Base-by-base conservation (phyloP, 2,329 filamentous ascomycete genomes). In the Cordyceps farinosa region DNA sequence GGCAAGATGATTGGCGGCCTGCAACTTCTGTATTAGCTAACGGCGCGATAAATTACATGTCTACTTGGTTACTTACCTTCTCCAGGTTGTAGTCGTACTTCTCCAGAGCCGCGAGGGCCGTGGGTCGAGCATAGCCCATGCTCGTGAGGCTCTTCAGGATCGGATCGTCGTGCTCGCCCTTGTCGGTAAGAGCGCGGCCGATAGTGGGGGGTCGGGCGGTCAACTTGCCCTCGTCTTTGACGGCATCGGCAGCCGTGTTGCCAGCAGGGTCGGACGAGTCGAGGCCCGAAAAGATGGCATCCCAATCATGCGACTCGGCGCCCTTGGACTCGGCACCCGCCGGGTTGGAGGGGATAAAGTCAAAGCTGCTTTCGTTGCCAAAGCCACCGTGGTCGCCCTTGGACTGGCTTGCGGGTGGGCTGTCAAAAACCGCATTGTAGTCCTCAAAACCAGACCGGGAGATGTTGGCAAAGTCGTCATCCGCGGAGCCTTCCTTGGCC, bases 41-140 rank as follows among this genome's bases (percentile, higher is more conserved):
- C 34, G 40, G 17, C 11, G 22, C 22, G 55, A 67, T 61, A 36
- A 47, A 22, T 34, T 22, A 45, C 63, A 80, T 87, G 79, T 8
- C 4, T 22, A 1, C 5, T 30, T 50, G 1, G 11, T 1, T 36
- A 8, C 52, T 36, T 78, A 97, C 94, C 86, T 91, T 92, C 77
- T 97, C 92, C 73, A 97, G 84, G 75, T 97, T 95, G 77, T 98
- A 97, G 78, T 98, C 92, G 74, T 90, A 97, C 75, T 94, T 93
- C 80, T 98, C 94, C 73, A 98, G 78, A 30, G 95, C 94, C 56
- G 82, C 81, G 42, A 97, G 78, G 17, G 92, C 90, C 57, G 91
- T 87, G 8, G 82, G 79, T 36, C 94, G 83, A 5, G 86, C 78
- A 73, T 96, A 98, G 0, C 94, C 94, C 92, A 98, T 97, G 10